phyloP scores from a whole-genome alignment of 805 yeast species.

The Saccharomycopsis fermentans region DNA sequence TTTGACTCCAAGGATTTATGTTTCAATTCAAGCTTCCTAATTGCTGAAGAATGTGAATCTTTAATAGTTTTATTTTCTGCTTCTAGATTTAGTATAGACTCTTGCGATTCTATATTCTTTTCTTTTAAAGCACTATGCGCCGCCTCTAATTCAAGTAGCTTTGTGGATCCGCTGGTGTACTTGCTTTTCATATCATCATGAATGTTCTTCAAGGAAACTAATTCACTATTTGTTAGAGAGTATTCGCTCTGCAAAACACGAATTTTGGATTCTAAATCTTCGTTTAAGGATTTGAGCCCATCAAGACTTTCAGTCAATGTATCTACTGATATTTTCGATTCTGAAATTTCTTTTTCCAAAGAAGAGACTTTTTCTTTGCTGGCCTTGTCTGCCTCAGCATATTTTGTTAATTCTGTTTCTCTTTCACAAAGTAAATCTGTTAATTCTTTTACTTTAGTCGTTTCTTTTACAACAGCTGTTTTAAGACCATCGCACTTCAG shows the following conservation, averaged over 20 bases:
- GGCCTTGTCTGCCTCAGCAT: neutral
- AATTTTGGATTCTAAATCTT: neutral
- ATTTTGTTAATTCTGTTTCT: neutral
- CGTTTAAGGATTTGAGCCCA: neutral
- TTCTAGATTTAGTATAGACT: neutral
- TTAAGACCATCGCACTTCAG: neutral
- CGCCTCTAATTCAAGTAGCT: slow-evolving; percentile 6
- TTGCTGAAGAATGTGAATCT: neutral
- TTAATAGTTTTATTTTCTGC: neutral
- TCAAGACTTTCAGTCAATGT: neutral
- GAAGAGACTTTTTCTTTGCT: neutral
- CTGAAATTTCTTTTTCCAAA: neutral
- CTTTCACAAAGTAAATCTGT: neutral
- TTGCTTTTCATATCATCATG: slow-evolving; percentile 8
- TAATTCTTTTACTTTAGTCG: neutral
- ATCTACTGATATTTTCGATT: neutral
- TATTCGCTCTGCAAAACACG: neutral
- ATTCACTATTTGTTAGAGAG: neutral
- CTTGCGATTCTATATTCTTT: slow-evolving; percentile 1
- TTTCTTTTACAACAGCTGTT: neutral
- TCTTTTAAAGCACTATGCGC: slow-evolving; percentile 8
- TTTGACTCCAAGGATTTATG: neutral
- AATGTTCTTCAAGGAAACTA: neutral
- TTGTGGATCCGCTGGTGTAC: slow-evolving; percentile 6
- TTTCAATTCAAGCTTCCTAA: neutral